Evolutionary conservation across 768 basidiomycete species (phyloP).

Genomic region (Pleurotus eryngii): DNA sequence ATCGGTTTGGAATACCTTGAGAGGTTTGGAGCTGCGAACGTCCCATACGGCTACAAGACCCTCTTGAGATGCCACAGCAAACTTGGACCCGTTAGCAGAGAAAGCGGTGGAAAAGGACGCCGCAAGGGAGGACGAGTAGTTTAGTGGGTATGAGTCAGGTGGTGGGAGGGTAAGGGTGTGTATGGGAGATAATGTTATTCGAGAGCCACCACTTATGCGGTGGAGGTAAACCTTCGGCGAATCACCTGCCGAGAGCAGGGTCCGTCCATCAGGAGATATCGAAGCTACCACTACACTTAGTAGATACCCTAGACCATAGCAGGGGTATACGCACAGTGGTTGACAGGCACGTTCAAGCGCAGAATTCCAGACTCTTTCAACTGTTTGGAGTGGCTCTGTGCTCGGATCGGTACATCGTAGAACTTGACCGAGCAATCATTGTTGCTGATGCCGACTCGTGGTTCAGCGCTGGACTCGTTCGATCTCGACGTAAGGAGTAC

Average conservation of each 20-base stretch:
- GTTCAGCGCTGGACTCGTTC: constrained; percentile 64
- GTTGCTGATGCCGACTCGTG: constrained; percentile 78
- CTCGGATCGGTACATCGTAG: constrained; percentile 66
- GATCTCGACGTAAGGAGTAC: constrained; percentile 66
- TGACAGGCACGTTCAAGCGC: constrained; percentile 66
- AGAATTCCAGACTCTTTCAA: constrained; percentile 52
- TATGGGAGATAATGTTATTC: constrained; percentile 62
- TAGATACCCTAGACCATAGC: constrained; percentile 4
- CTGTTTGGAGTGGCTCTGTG: constrained; percentile 34
- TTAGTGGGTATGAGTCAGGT: constrained; percentile 37
- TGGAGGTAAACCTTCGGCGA: constrained; percentile 84
- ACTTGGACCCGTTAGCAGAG: constrained; percentile 71
- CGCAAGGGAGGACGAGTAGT: constrained; percentile 43
- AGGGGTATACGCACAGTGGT: constrained; percentile 60
- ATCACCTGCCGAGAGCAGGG: constrained; percentile 87
- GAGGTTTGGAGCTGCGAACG: constrained; percentile 66
- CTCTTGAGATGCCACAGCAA: constrained; percentile 82
- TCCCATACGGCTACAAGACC: constrained; percentile 82
- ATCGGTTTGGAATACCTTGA: constrained; percentile 67
- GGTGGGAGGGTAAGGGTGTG: constrained; percentile 64
- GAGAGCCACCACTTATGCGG: constrained; percentile 63
- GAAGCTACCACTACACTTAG: constrained; percentile 53
- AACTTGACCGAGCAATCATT: constrained; percentile 83
- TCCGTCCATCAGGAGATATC: constrained; percentile 84
- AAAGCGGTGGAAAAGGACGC: constrained; percentile 84